Base-by-base conservation (phyloP, 495 filamentous ascomycete species). In the Pyronema domesticum region DNA sequence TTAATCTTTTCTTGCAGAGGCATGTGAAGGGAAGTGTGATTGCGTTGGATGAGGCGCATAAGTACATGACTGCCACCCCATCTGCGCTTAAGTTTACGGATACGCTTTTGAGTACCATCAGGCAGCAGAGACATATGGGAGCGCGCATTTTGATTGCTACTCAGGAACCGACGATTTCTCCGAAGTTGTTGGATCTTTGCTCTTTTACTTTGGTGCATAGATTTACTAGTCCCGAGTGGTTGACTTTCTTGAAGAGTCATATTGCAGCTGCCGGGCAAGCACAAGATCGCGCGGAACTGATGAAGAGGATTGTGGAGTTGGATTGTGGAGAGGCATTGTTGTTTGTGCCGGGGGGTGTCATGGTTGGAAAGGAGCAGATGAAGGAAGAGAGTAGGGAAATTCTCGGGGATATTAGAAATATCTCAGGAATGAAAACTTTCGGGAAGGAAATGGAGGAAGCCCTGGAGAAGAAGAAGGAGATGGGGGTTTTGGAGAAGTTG, bases 101-200 rank as follows among this genome's bases (percentile, higher is more conserved):
- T 18, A 73, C 71, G 0, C 67, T 88, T 1, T 68, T 88, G 0
- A 70, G 72, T 0, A 72, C 70, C 0, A 82, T 89, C 59, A 73
- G 84, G 2, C 72, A 78, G 39, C 82, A 88, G 60, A 77, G 85
- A 4, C 83, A 88, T 59, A 64, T 80, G 0, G 84, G 71, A 2
- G 69, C 74, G 0, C 73, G 83, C 0, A 68, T 87, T 3, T 57
- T 89, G 39, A 80, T 89, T 36, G 76, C 83, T 0, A 89, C 85
- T 0, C 83, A 91, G 60, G 85, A 89, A 57, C 85, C 85, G 0
- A 88, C 82, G 0, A 76, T 89, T 37, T 81, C 80, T 0, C 75
- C 77, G 0, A 65, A 68, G n/a, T 73, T 89, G 0, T 68, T 89
- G 0, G 81, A 82, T 57, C 71, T 89, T 3, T 85, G 78, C 66